These are phyloP conservation scores for Podospora tetraspora DNA, from an alignment of 495 filamentous ascomycete species.

Conservation along the genomic window DNA sequence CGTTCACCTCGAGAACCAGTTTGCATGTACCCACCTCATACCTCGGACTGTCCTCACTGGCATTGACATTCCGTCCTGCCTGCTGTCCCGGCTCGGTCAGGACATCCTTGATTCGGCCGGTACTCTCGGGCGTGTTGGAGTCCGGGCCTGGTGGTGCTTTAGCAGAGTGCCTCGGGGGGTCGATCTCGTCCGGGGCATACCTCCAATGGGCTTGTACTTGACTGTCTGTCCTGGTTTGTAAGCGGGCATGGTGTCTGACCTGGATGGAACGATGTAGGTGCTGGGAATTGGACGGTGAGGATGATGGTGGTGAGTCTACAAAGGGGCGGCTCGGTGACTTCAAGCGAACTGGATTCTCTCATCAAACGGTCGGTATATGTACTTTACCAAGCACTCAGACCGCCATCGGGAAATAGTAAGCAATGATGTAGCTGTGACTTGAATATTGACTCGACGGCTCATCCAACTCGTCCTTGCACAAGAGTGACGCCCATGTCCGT, in stretches of 20 bases:
- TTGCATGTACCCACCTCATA: conserved; percentile 33
- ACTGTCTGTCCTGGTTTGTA: background rate
- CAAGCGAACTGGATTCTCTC: background rate
- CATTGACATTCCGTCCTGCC: conserved; percentile 39
- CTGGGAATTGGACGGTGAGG: background rate
- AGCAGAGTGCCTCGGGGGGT: background rate
- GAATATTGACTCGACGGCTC: background rate
- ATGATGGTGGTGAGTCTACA: background rate
- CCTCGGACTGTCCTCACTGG: conserved; percentile 32
- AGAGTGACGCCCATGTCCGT: background rate
- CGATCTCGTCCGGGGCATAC: too few species aligned
- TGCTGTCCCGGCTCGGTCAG: conserved; percentile 38
- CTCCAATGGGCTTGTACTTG: background rate
- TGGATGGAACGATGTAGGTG: background rate
- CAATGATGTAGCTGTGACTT: background rate
- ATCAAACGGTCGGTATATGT: background rate
- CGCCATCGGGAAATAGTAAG: background rate
- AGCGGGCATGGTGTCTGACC: background rate
- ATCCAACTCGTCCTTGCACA: background rate
- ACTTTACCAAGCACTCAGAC: background rate
- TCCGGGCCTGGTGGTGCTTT: conserved; percentile 26
- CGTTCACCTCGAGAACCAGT: background rate
- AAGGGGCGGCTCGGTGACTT: background rate
- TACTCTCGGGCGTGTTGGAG: conserved; percentile 36
- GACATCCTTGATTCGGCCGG: conserved; percentile 35